phyloP scores from a whole-genome alignment of 371 early-diverging fungal genomes.

The Mucor irregularis region DNA sequence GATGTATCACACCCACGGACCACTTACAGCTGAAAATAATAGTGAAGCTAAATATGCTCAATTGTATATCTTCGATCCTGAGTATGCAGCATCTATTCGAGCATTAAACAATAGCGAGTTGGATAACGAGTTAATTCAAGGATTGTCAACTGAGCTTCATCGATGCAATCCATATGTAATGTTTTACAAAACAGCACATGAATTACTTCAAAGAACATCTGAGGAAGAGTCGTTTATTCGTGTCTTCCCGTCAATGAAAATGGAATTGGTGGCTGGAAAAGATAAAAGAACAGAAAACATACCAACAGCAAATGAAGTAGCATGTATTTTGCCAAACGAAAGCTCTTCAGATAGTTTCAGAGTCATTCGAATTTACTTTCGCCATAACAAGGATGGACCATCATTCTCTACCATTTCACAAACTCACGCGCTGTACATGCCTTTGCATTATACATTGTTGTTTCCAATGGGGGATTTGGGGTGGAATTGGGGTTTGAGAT shows the following conservation, averaged over 20 bases:
- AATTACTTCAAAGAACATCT: neutral
- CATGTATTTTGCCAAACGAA: no score
- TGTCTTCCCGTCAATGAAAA: neutral
- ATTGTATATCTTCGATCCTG: neutral
- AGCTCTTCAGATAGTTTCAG: no score
- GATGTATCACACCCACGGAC: neutral
- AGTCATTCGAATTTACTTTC: no score
- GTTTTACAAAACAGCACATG: neutral
- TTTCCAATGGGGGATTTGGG: neutral
- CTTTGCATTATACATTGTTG: neutral
- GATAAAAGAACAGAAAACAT: neutral
- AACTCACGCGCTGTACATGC: neutral
- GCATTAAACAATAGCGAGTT: neutral
- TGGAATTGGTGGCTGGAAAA: no score
- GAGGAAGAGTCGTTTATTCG: no score
- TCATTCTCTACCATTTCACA: neutral
- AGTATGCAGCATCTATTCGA: neutral
- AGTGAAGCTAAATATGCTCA: neutral
- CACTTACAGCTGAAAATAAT: neutral
- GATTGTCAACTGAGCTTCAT: neutral
- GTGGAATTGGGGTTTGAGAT: neutral
- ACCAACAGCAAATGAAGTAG: neutral
- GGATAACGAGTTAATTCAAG: neutral
- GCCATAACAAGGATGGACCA: neutral
- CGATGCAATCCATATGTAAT: neutral